phyloP scores from a whole-genome alignment of 345 rosid genomes.

The Orychophragmus violaceus region DNA sequence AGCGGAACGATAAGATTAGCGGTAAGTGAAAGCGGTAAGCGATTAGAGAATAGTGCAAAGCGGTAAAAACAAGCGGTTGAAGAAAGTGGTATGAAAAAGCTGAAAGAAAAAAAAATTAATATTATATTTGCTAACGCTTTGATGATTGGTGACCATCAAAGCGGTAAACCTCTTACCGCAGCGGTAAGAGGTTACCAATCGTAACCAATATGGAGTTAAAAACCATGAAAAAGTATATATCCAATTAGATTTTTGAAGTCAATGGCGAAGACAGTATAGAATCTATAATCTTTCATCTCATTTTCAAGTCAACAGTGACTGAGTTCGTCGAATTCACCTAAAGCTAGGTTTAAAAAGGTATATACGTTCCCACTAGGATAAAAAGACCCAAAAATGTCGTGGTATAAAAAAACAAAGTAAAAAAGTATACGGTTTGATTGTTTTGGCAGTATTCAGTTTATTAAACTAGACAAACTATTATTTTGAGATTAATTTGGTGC shows the following conservation, averaged over 20 bases:
- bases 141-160: too few relatives aligned
- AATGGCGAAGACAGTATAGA: background rate
- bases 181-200: too few relatives aligned
- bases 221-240: background rate
- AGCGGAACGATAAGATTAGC: too few relatives aligned
- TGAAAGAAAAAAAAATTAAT: too few relatives aligned
- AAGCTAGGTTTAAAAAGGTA: background rate
- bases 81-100: too few relatives aligned
- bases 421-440: background rate
- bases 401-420: background rate
- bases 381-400: background rate
- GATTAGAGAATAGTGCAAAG: too few relatives aligned
- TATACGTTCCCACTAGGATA: conserved; percentile 10
- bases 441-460: background rate
- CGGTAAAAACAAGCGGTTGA: too few relatives aligned
- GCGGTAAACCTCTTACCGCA: too few relatives aligned
- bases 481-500: background rate
- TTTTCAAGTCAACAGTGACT: conserved; percentile 10
- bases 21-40: too few relatives aligned
- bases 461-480: background rate
- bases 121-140: too few relatives aligned
- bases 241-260: background rate
- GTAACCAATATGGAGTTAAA: background rate
- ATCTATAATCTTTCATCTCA: conserved; percentile 7
- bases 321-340: conserved; percentile 10